Evolutionary conservation across 2,329 filamentous ascomycete genomes (phyloP).

Genomic region (Penicillium palitans): DNA sequence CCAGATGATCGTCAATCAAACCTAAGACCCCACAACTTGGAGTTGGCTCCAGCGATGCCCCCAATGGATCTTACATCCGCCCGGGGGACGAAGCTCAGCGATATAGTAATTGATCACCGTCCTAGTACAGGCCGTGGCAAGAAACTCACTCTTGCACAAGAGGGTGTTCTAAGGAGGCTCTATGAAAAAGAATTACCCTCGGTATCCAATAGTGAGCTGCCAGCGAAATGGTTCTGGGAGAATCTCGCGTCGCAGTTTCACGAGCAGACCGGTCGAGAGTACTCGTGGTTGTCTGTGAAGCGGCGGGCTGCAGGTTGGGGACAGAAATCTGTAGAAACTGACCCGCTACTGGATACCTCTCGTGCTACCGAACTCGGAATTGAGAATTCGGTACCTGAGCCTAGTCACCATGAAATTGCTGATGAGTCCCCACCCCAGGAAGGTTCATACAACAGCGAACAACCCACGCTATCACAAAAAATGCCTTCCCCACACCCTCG

Average conservation of each 20-base stretch:
- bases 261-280: not conserved
- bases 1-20: not conserved
- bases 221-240: slow-evolving; percentile 1
- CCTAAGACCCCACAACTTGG: not conserved
- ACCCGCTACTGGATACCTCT: not conserved
- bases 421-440: no score
- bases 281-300: slow-evolving; percentile 10
- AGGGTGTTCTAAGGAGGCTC: not conserved
- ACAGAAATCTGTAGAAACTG: not conserved
- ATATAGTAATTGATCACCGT: not conserved
- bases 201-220: not conserved
- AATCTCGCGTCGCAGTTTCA: slow-evolving; percentile 1
- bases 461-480: not conserved
- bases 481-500: not conserved
- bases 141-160: slow-evolving; percentile 1
- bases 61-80: slow-evolving; percentile 1
- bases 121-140: slow-evolving; percentile 4
- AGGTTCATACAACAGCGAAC: not conserved
- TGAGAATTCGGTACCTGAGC: not conserved
- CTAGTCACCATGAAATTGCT: not conserved
- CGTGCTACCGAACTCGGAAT: not conserved
- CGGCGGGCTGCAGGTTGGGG: not conserved
- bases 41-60: not conserved
- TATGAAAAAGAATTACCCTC: not conserved
- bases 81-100: not conserved